A percentile compares a stretch with the other conserved stretches of the same genome.
Evolutionary conservation across 345 rosid genomes (phyloP).

Genomic region (Punica granatum): DNA sequence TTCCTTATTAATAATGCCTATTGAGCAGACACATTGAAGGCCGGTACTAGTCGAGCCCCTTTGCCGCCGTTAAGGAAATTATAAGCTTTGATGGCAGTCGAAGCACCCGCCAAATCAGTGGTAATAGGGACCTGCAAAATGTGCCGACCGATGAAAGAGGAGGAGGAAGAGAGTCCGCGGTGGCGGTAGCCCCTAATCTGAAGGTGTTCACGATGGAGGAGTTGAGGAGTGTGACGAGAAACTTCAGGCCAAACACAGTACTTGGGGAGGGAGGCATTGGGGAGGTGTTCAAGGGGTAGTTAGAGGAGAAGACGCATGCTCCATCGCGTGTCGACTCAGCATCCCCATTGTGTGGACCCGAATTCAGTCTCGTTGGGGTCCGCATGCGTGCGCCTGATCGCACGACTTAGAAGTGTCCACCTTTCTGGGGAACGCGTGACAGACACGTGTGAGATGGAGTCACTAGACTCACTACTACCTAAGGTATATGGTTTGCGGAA

Average conservation of each 20-base stretch:
- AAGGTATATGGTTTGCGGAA: no score
- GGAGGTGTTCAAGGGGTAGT: conserved; percentile 80
- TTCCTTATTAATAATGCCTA: background rate
- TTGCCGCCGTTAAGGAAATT: background rate
- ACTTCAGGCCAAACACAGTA: conserved; percentile 60
- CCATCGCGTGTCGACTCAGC: conserved; percentile 60
- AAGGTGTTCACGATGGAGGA: conserved; percentile 51
- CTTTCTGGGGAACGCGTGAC: no score
- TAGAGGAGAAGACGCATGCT: conserved; percentile 45
- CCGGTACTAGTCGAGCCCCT: background rate
- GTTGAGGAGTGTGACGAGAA: conserved; percentile 57
- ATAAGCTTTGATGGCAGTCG: background rate
- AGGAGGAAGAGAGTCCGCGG: background rate
- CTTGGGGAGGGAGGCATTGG: conserved; percentile 95
- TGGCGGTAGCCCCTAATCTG: conserved; percentile 21
- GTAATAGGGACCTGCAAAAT: no score
- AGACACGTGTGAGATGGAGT: no score
- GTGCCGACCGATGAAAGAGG: background rate
- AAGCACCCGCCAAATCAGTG: background rate
- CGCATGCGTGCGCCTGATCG: no score
- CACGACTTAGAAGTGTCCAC: no score
- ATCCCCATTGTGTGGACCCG: conserved; percentile 75
- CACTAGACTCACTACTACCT: no score
- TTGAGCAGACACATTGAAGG: background rate
- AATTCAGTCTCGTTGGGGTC: no score